A percentile compares a stretch with the other conserved stretches of the same genome.
Conservation (phyloP, 352 stramenopile genomes). For the Thraustotheca clavata region DNA sequence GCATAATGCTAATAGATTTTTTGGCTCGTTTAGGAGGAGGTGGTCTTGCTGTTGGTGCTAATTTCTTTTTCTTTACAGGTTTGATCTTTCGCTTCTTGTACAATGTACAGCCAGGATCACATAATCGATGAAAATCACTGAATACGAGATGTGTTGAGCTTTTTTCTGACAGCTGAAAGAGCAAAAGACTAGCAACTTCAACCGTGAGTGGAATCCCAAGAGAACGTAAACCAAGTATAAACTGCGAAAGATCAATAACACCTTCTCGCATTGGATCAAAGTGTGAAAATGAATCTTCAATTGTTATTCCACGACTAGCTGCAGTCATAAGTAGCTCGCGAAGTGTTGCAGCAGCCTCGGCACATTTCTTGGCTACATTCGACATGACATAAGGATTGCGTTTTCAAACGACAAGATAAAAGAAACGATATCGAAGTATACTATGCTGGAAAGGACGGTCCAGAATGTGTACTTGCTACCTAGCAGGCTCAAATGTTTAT, state of each 20-base stretch:
- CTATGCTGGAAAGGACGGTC: too few relatives aligned
- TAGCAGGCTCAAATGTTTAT: too few relatives aligned
- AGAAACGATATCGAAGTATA: too few relatives aligned
- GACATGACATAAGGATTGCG: too few relatives aligned
- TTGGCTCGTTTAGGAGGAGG: not conserved
- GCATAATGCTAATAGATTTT: not conserved
- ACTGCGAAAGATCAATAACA: slow-evolving; percentile 15
- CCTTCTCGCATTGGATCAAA: slow-evolving; percentile 6
- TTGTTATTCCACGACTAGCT: slow-evolving; percentile 1
- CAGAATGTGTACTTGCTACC: too few relatives aligned
- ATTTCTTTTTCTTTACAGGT: not conserved
- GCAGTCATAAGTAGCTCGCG: slow-evolving; percentile 14
- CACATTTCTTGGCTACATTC: not conserved
- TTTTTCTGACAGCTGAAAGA: slow-evolving; percentile 10
- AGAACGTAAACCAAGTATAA: slow-evolving; percentile 10
- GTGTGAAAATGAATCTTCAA: slow-evolving; percentile 18
- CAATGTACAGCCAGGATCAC: not conserved
- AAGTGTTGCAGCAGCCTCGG: slow-evolving; percentile 11
- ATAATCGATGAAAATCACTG: slow-evolving; percentile 16
- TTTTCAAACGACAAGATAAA: too few relatives aligned
- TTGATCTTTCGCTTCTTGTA: not conserved
- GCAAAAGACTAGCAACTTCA: slow-evolving; percentile 9
- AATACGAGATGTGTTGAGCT: slow-evolving; percentile 6
- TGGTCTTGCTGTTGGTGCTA: not conserved
- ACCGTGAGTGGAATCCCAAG: slow-evolving; percentile 13